Evolutionary conservation across 2,329 filamentous ascomycete species (phyloP).

Genomic region (Fusarium sulawesiense): DNA sequence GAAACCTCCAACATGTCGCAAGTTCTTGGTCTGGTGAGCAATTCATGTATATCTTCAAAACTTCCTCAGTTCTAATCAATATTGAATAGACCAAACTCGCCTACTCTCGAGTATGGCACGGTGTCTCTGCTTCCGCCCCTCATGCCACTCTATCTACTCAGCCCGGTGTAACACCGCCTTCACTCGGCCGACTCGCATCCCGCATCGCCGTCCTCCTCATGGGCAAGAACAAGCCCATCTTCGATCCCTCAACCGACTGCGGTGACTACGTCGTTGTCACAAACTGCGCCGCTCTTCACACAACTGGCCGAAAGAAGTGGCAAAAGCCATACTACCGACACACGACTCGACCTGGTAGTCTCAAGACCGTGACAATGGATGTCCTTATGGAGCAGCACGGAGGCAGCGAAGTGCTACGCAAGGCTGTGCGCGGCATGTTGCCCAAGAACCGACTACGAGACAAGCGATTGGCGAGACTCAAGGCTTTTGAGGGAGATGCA

Average conservation of each 20-base stretch:
- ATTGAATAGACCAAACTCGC: conserved; percentile 84
- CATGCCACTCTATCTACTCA: conserved; percentile 70
- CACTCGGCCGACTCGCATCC: conserved; percentile 90
- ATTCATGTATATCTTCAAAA: conserved; percentile 11
- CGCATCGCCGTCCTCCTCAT: conserved; percentile 89
- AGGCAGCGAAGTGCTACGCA: conserved; percentile 88
- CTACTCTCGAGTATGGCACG: conserved; percentile 96
- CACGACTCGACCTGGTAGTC: conserved; percentile 86
- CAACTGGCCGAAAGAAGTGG: conserved; percentile 90
- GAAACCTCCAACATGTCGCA: conserved; percentile 73
- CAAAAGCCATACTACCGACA: conserved; percentile 98
- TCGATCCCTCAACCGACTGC: conserved; percentile 96
- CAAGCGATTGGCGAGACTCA: conserved; percentile 86
- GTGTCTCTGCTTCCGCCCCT: conserved; percentile 76
- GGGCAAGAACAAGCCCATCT: conserved; percentile 99
- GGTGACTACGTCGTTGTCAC: conserved; percentile 98
- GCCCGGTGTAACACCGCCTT: conserved; percentile 72
- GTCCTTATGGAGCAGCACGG: conserved; percentile 93
- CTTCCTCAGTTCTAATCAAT: conserved; percentile 25
- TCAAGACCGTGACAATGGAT: conserved; percentile 94
- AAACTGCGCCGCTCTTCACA: conserved; percentile 86
- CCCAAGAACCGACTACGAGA: conserved; percentile 95
- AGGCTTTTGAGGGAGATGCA: conserved; percentile 92
- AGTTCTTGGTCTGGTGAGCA: conserved; percentile 76
- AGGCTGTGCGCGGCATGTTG: conserved; percentile 96